Conservation (phyloP, 768 basidiomycete species). For the Collybia sordida region DNA sequence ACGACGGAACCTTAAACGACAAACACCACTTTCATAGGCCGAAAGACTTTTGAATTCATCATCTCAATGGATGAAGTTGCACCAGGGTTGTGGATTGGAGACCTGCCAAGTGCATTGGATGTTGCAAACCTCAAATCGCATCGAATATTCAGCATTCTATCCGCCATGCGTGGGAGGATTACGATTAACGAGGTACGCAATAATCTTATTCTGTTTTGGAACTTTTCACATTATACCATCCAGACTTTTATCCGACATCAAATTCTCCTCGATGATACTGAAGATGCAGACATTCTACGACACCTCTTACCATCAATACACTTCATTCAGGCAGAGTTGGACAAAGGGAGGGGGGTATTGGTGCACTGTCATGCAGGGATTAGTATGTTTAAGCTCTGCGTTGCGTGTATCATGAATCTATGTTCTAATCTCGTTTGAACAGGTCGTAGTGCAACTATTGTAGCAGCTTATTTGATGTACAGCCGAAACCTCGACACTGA, state of each 20-base stretch:
- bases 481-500: conserved; percentile 53
- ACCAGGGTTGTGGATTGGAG: conserved; percentile 82
- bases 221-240: background rate
- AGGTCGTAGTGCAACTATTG: conserved; percentile 85
- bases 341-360: conserved; percentile 74
- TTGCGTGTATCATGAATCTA: background rate
- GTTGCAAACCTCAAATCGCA: conserved; percentile 58
- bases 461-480: conserved; percentile 89
- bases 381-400: conserved; percentile 55
- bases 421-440: conserved; percentile 8
- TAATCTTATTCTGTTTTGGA: background rate
- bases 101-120: conserved; percentile 70
- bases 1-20: too few relatives aligned
- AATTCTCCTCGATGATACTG: conserved; percentile 74
- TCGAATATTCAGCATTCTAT: conserved; percentile 75
- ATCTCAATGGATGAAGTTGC: conserved; percentile 74
- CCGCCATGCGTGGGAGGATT: conserved; percentile 69
- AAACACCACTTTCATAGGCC: too few relatives aligned
- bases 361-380: conserved; percentile 92
- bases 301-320: conserved; percentile 79
- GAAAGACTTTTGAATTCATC: background rate
- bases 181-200: conserved; percentile 60
- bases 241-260: conserved; percentile 83
- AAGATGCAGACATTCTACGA: conserved; percentile 74
- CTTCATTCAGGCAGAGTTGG: conserved; percentile 79